Base-by-base conservation (phyloP, 2,329 filamentous ascomycete species). In the Trichoderma brevicompactum region DNA sequence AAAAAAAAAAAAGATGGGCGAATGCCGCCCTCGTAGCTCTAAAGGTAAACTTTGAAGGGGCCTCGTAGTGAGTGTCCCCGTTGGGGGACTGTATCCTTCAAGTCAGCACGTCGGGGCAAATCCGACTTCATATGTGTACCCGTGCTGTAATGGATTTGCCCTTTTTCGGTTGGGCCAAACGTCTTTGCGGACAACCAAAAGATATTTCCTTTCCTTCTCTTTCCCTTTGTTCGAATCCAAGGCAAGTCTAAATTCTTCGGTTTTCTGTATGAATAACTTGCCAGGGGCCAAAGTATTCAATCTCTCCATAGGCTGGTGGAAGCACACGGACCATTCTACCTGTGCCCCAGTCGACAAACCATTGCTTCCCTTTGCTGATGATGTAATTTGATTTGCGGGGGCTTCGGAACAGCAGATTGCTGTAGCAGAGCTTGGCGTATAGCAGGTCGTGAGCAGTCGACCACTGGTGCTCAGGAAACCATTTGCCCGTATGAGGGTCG, bases 371-470 rank as follows among this genome's bases (percentile, higher is more conserved):
- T 68, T 83, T 81, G 73, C 79, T 79, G 70, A 87, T 81, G 65
- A 87, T 81, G 69, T 84, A 84, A 70, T 85, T 84, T 67, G 80
- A 84, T 72, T 87, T 87, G 60, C 85, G 78, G 28, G 85, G 85
- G 66, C 82, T 84, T 65, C 82, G 79, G 72, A 83, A 85, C 28
- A 86, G 78, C 9, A 87, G 76, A 56, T 85, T 83, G n/a, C 82
- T 82, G 73, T 86, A 86, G 74, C 85, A 87, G 9, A 86, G 78
- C 73, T 84, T 85, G 59, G 85, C 85, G 66, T 87, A 87, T 34
- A 86, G 76, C 74, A 86, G 79, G 69, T 87, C 85, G 74, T 87
- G 85, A 40, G 80, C 80, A 50, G 76, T 76, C 6, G 83, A 83
- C 85, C 85, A 87, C 59, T 78, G 75, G 70, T 86, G 83, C 65